Evolutionary conservation across 2,329 filamentous ascomycete genomes (phyloP).

Genomic region (Pseudogymnoascus sp.): DNA sequence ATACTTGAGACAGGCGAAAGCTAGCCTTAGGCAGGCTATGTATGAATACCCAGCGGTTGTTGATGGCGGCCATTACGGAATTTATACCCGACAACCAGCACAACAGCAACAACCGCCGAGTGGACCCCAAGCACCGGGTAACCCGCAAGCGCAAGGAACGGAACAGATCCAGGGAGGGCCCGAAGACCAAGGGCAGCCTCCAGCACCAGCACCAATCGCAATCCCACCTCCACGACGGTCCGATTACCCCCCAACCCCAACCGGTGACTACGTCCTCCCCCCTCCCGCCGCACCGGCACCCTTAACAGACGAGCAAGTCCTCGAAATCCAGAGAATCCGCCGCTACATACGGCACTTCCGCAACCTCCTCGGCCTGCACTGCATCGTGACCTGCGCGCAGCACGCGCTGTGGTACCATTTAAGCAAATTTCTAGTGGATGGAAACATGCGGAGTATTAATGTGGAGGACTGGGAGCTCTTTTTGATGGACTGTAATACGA

Average conservation of each 20-base stretch:
- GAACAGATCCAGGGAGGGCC: neutral
- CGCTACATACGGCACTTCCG: neutral
- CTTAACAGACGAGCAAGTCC: too few relatives aligned
- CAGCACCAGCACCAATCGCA: neutral
- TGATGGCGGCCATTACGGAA: too few relatives aligned
- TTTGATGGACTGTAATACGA: neutral
- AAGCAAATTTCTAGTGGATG: too few relatives aligned
- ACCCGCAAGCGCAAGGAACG: neutral
- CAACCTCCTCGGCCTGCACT: neutral
- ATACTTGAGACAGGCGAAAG: too few relatives aligned
- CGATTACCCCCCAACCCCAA: neutral
- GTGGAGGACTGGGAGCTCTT: neutral
- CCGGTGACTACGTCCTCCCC: neutral
- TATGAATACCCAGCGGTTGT: too few relatives aligned
- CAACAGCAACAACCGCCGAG: neutral
- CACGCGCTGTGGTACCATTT: neutral
- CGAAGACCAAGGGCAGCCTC: neutral
- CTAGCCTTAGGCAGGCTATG: too few relatives aligned
- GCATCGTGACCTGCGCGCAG: neutral
- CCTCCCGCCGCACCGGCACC: neutral
- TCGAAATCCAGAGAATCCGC: too few relatives aligned
- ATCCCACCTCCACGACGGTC: neutral
- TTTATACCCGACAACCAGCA: neutral
- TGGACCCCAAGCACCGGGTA: neutral
- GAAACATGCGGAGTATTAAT: too few relatives aligned